Evolutionary conservation across 2,329 filamentous ascomycete species (phyloP), one percentile per base, ranked within the genome.

Genomic region (Claviceps sp.): DNA sequence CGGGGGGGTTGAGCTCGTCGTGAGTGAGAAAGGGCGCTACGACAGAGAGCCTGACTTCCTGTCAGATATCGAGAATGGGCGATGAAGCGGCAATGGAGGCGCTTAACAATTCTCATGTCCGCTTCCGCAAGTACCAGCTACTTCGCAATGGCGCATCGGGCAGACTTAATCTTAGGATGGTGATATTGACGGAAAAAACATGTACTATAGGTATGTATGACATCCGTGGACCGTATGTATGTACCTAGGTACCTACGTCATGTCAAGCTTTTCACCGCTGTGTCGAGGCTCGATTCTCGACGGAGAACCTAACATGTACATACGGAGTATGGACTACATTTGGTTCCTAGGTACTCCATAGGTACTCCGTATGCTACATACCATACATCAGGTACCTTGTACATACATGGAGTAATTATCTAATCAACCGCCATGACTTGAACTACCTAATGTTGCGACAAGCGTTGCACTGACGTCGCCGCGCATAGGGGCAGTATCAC

Each of bases 41-140:
- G 1, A 43, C 26, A 18, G 6, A 24, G 13, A 36, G n/a, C 22
- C 22, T 18, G 22, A 42, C 26, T 30, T 43, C 40, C 22, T 22
- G 24, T 16, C 20, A 43, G 13, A 18, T 34, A 30, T 22, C 1
- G n/a, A 4, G 14, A 11, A 34, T 36, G 14, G n/a, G 24, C 41
- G 26, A 16, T 37, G 9, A 22, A 42, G 48, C 26, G 48, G 26
- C 6, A 37, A 16, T 24, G 40, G 18, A 37, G 26, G 8, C 40
- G 48, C 45, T 26, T 48, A 47, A 37, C 49, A 44, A 53, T 26
- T 44, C 53, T 55, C 58, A 58, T 60, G 55, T 55, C 57, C 55
- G 45, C 30, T 22, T 16, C 36, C 2, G 16, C 50, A 49, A 26
- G 22, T n/a, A 30, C 16, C 11, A 30, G 14, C 8, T 40, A 36